These are phyloP conservation scores for Tetratostichococcus sp. DNA, from an alignment of 139 green algal genomes.

Conservation along the genomic window DNA sequence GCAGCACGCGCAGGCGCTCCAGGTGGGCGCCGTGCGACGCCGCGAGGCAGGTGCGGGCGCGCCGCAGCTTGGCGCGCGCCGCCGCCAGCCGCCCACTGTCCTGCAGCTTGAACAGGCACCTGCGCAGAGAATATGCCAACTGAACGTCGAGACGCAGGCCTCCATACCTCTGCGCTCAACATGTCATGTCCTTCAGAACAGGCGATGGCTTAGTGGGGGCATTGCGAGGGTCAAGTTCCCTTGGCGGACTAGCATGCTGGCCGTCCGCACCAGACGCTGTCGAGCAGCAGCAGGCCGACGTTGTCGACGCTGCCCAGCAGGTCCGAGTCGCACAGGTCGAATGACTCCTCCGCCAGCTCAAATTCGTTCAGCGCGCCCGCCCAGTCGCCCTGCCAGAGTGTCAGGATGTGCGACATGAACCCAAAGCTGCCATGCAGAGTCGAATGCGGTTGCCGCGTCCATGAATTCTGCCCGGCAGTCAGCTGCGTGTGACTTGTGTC, in stretches of 20 bases:
- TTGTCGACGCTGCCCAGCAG: constrained; percentile 57
- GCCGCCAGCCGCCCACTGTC: constrained; percentile 38
- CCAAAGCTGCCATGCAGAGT: too few species aligned
- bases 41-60: constrained; percentile 35
- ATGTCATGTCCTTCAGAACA: too few species aligned
- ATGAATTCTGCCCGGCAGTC: too few species aligned
- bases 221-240: too few species aligned
- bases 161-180: too few species aligned
- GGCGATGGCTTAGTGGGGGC: too few species aligned
- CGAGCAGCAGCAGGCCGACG: constrained; percentile 58
- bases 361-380: constrained; percentile 42
- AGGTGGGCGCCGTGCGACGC: constrained; percentile 48
- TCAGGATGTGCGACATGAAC: too few species aligned
- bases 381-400: constrained; percentile 22
- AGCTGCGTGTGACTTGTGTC: too few species aligned
- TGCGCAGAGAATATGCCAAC: constrained; percentile 3
- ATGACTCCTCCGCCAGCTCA: constrained; percentile 55
- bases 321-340: constrained; percentile 24
- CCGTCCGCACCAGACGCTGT: constrained; percentile 58
- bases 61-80: constrained; percentile 36
- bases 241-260: not conserved
- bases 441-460: too few species aligned
- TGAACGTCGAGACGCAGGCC: too few species aligned
- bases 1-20: constrained; percentile 51
- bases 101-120: constrained; percentile 55